These are phyloP conservation scores for Hordeum pubiflorum DNA, from an alignment of 202 grass and related monocot species.

Conservation along the genomic window DNA sequence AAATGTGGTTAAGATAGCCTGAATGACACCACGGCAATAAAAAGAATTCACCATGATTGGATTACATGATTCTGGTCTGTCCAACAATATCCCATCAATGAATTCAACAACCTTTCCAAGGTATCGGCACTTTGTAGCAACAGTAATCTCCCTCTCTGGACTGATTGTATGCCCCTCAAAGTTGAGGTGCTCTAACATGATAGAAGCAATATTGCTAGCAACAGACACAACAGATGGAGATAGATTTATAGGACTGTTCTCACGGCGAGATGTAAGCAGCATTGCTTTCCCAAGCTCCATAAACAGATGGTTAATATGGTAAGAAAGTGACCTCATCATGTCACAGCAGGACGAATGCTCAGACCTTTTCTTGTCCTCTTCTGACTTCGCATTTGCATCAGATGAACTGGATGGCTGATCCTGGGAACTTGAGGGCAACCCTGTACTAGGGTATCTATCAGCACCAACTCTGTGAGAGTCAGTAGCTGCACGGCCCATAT, in stretches of 20 bases:
- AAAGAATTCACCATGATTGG: conserved; percentile 85
- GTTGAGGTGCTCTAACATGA: conserved; percentile 85
- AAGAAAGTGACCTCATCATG: conserved; percentile 89
- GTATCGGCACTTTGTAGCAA: conserved; percentile 75
- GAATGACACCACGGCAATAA: conserved; percentile 77
- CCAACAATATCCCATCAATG: conserved; percentile 83
- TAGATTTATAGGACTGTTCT: conserved; percentile 76
- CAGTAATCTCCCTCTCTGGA: conserved; percentile 58
- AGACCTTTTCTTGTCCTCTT: conserved; percentile 67
- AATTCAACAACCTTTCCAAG: conserved; percentile 88
- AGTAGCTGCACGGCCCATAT: conserved; percentile 69
- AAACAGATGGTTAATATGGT: conserved; percentile 94
- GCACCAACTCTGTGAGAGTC: conserved; percentile 42
- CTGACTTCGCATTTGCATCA: conserved; percentile 51
- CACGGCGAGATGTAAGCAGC: conserved; percentile 79
- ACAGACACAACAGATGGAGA: conserved; percentile 78
- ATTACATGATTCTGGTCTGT: conserved; percentile 92
- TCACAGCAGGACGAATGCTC: conserved; percentile 69
- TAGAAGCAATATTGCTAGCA: conserved; percentile 57
- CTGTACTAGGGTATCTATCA: conserved; percentile 52
- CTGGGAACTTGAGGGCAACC: conserved; percentile 50
- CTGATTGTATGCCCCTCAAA: conserved; percentile 54
- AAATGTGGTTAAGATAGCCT: conserved; percentile 85
- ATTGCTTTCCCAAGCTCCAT: conserved; percentile 93
- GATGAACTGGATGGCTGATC: conserved; percentile 52